Evolutionary conservation across 441 rosid species (phyloP).

Genomic region (Adansonia rubrostipa): DNA sequence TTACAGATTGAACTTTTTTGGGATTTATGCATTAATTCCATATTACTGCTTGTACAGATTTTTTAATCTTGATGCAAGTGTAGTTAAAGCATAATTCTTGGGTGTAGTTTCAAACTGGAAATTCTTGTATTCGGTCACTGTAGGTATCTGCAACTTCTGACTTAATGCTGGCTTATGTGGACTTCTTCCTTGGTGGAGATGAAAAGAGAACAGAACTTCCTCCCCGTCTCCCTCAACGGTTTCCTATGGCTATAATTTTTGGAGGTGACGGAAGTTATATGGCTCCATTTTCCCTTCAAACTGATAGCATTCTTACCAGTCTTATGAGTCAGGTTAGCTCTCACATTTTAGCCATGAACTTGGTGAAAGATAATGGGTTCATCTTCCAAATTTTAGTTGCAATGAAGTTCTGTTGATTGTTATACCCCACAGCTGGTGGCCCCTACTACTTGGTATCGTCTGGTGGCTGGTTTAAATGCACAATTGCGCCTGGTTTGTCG

Average conservation of each 20-base stretch:
- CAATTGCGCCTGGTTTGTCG: constrained; percentile 90
- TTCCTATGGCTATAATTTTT: constrained; percentile 84
- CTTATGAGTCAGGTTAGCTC: constrained; percentile 88
- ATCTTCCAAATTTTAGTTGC: constrained; percentile 29
- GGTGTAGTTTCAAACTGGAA: neutral
- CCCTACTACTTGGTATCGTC: constrained; percentile 93
- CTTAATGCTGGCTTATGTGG: constrained; percentile 94
- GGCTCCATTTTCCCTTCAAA: constrained; percentile 96
- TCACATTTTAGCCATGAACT: constrained; percentile 13
- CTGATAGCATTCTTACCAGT: constrained; percentile 88
- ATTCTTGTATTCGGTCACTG: constrained; percentile 23
- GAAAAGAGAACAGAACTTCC: constrained; percentile 98
- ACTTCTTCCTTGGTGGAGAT: constrained; percentile 99
- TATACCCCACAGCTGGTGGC: constrained; percentile 64
- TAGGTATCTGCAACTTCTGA: constrained; percentile 98
- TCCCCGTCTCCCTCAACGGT: constrained; percentile 77
- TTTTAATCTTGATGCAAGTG: neutral
- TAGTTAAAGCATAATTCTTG: neutral
- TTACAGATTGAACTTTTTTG: neutral
- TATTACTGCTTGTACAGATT: constrained; percentile 4
- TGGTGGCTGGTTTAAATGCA: constrained; percentile 99
- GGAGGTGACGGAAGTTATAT: constrained; percentile 99
- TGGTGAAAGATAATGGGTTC: constrained; percentile 17
- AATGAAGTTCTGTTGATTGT: constrained; percentile 25
- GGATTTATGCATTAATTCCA: constrained; percentile 23